Conservation (phyloP, 1,284 basidiomycete species). For the Sphaerobolus stellatus region DNA sequence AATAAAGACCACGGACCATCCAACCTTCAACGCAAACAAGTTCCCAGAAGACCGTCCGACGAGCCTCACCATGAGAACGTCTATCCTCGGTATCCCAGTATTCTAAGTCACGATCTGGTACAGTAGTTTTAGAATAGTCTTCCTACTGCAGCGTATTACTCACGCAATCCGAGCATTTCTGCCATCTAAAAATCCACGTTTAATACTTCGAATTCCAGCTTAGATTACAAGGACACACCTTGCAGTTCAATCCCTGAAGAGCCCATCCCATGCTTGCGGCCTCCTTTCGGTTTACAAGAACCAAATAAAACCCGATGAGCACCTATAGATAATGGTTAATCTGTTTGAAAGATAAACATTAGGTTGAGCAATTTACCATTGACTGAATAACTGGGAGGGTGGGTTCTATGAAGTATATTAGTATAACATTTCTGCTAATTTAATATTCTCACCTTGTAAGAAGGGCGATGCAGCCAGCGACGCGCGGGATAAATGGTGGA, state of each 20-base stretch:
- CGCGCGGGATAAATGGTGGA: slow-evolving; percentile 9
- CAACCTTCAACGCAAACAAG: slow-evolving; percentile 12
- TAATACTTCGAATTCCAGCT: background rate
- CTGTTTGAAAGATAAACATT: background rate
- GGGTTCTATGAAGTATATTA: slow-evolving; percentile 6
- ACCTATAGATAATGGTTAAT: background rate
- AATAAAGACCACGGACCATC: slow-evolving; percentile 4
- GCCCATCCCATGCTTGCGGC: slow-evolving; percentile 10
- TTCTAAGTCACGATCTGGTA: slow-evolving; percentile 12
- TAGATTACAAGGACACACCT: background rate
- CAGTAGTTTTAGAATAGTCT: too few species aligned
- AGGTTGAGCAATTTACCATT: slow-evolving; percentile 1
- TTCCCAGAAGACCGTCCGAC: slow-evolving; percentile 11
- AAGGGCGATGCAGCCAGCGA: slow-evolving; percentile 11
- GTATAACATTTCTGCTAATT: background rate
- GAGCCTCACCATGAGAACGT: slow-evolving; percentile 7
- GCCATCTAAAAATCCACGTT: slow-evolving; percentile 2
- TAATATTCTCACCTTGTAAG: slow-evolving; percentile 4
- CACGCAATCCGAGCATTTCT: slow-evolving; percentile 10
- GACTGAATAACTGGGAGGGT: slow-evolving; percentile 12
- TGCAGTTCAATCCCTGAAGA: slow-evolving; percentile 11
- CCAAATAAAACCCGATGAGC: slow-evolving; percentile 10
- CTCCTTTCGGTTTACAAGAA: slow-evolving; percentile 8
- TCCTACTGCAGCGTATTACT: background rate
- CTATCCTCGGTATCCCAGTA: slow-evolving; percentile 11